A percentile compares a stretch with the other conserved stretches of the same genome.
These are phyloP conservation scores for Globisporangium megalacanthum DNA, from an alignment of 352 stramenopile species.

Conservation along the genomic window DNA sequence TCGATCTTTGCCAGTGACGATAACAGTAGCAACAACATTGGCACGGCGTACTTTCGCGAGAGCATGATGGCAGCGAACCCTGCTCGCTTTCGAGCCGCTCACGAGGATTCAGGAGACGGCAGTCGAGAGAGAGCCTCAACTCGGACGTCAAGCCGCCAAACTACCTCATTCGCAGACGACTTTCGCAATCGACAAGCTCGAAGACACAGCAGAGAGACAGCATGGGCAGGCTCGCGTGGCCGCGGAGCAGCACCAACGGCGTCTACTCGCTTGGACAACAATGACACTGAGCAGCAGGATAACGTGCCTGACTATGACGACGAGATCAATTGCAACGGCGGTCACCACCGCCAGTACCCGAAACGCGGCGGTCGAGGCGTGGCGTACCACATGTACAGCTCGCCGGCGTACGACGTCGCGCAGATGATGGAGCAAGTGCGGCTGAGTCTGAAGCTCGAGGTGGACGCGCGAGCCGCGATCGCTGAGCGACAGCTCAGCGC, in stretches of 20 bases:
- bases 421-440: slow-evolving; percentile 85
- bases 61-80: slow-evolving; percentile 23
- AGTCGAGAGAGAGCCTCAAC: slow-evolving; percentile 7
- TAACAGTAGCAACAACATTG: slow-evolving; percentile 20
- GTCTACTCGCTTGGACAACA: slow-evolving; percentile 14
- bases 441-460: slow-evolving; percentile 76
- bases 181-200: slow-evolving; percentile 48
- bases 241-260: background rate
- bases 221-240: background rate
- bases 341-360: background rate
- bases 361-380: background rate
- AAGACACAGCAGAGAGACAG: slow-evolving; percentile 17
- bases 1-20: background rate
- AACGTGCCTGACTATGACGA: slow-evolving; percentile 13
- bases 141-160: slow-evolving; percentile 1
- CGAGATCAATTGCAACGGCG: slow-evolving; percentile 16
- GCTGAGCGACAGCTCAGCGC: slow-evolving; percentile 74
- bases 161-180: slow-evolving; percentile 34
- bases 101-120: background rate
- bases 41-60: slow-evolving; percentile 28
- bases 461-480: slow-evolving; percentile 70
- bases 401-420: slow-evolving; percentile 70
- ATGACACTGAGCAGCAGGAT: slow-evolving; percentile 15
- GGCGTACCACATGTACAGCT: slow-evolving; percentile 48
- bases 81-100: background rate